Base-by-base conservation (phyloP, 768 basidiomycete genomes). In the Lactifluus volemus region DNA sequence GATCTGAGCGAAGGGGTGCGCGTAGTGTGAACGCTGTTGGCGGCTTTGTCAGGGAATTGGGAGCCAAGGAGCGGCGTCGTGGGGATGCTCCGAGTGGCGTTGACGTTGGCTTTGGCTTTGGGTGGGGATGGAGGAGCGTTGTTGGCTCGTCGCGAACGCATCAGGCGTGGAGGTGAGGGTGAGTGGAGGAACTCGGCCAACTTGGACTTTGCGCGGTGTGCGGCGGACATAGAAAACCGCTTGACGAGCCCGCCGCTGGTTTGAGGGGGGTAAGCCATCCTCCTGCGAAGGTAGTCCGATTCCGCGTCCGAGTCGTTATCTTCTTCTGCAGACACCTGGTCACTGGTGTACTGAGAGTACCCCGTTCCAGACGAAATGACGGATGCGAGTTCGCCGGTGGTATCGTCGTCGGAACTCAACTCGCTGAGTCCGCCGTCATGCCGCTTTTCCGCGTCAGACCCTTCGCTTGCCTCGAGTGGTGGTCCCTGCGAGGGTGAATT, bases 351-450 rank as follows among this genome's bases (percentile, higher is more conserved):
- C 38, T 48, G 66, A 64, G 48, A 65, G 63, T 17, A 79, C 1
- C 79, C 81, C 1, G 77, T 80, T 5, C 72, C 73, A 12, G 83
- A 82, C 4, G 80, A 88, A 30, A 75, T 77, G 55, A 83, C 67
- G 3, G 85, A 86, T 11, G 74, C 77, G 0, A 76, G 78, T 66
- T 85, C 80, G 17, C 68, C 72, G 14, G 49, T 57, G 38, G 68
- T 75, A 3, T 68, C 74, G n/a, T 78, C 77, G 17, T 78, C 79
- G 7, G 65, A 66, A 39, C 63, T 66, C 15, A 51, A 49, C 7
- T 57, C 53, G 25, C 59, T 59, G 32, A 17, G 49, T 14, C n/a
- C 34, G 39, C 42, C 30, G 39, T 64, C 64, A 5, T 73, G 77
- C 8, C 70, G 69, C 41, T 71, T 71, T 10, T 71, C 72, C 15